Evolutionary conservation across 345 rosid genomes (phyloP), one percentile per base, ranked within the genome.

Genomic region (Bruguiera parviflora): DNA sequence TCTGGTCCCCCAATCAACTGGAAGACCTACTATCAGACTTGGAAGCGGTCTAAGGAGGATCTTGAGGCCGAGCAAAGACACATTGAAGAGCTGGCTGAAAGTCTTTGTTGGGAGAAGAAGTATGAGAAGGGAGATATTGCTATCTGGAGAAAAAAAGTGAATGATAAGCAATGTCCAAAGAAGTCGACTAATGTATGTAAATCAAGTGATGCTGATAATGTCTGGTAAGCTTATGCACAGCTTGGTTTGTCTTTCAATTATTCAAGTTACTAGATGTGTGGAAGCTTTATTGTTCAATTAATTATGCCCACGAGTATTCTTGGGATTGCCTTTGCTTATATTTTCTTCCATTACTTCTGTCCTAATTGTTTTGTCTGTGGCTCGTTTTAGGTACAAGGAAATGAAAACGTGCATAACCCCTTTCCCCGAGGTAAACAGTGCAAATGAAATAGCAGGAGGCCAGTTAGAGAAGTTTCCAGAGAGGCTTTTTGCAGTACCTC

Each of bases 1-100:
- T 95, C 97, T 37, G 99, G 97, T 5, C 99, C 99, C 64, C 99
- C 97, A 18, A 90, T 95, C 61, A 95, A 95, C 78, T 95, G 99
- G 99, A 87, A 90, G 72, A 95, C 91, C 5, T 90, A 80, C 71
- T 85, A 95, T 77, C 71, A 90, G 68, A 88, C 96, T 29, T 95
- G 99, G 99, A 85, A 90, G 72, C 86, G 97, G 22, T 65, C 97
- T 8, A 87, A 81, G 83, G 72, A 79, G 78, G 99, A 90, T 22
- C 88, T 95, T 58, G 81, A 81, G 46, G 96, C 89, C 5, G 99
- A 95, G 84, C 97, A 95, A 77, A 90, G 71, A 71, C 79, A 33
- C 53, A 92, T 95, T 65, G 97, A 95, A 82, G 91, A 85, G 61
- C 71, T 95, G 33, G 91, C 97, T 43, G 89, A 86, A 79, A 78